Evolutionary conservation across 176 grass and related monocot genomes (phyloP), one percentile per base, ranked within the genome.

Genomic region (Bonia amplexicaulis): DNA sequence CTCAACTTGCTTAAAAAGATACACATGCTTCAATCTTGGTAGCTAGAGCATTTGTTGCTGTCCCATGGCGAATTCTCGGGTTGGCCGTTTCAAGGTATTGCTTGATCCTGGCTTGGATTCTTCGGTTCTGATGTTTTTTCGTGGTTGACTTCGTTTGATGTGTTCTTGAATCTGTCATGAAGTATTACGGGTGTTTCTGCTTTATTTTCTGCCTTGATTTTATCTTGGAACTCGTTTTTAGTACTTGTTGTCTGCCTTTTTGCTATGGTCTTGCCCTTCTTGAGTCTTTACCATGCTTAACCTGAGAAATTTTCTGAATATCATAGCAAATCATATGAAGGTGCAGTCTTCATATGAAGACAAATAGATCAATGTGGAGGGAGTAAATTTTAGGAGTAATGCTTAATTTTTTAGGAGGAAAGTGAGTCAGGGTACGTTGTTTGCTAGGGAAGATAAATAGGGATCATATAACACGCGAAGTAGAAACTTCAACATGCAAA

Each of bases 11-110:
- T 74, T 87, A 8, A 45, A 79, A 63, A 65, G 12, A 80, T 54
- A 80, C 44, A 71, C 52, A 76, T 70, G 85, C 35, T 85, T 80
- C 52, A 17, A 37, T 76, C 23, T 61, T 61, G 11, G 4, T 61
- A 61, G 70, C 85, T 87, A 84, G 76, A 80, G 64, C 45, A 9
- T 39, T 86, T 68, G 48, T 7, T 40, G 44, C 76, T 84, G 17
- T 40, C 42, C 31, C 62, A 92, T 92, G 90, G 87, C 80, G 23
- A 89, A 86, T 72, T 63, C 84, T 31, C 80, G 87, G 48, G 27
- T 42, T 76, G 74, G 67, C 22, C 80, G 90, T 55, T 92, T 77
- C 76, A 89, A 92, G 90, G 90, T 92, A 92, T 86, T 63, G 12
- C 17, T 60, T 75, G 19, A 87, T 79, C 80, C 79, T 87, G 31